phyloP scores from a whole-genome alignment of 441 rosid species.

The Rhodomyrtus psidioides region DNA sequence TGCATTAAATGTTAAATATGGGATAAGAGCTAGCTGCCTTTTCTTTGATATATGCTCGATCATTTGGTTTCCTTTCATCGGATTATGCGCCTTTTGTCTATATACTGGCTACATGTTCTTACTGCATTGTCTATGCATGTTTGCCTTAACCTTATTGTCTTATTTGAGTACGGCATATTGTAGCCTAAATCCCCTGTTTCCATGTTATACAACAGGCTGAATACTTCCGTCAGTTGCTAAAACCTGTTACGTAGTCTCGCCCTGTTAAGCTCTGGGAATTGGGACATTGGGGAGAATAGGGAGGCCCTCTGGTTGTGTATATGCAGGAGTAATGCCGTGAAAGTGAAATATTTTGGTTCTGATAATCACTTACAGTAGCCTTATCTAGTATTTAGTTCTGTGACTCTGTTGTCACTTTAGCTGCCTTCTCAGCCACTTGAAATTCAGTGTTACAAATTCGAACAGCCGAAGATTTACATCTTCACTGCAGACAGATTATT shows the following conservation, averaged over 20 bases:
- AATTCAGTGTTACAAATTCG: constrained; percentile 18
- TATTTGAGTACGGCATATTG: neutral
- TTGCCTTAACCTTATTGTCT: neutral
- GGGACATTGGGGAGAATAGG: constrained; percentile 23
- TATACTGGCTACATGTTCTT: neutral
- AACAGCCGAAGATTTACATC: constrained; percentile 13
- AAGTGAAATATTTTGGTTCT: constrained; percentile 22
- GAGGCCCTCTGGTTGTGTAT: constrained; percentile 31
- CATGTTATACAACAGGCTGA: constrained; percentile 58
- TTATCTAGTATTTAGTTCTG: constrained; percentile 24
- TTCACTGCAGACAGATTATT: neutral
- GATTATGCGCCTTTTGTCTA: neutral
- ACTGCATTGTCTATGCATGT: neutral
- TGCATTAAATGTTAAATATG: neutral
- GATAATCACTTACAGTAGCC: constrained; percentile 29
- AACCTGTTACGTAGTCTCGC: constrained; percentile 90
- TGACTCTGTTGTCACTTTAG: constrained; percentile 24
- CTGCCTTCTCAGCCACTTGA: constrained; percentile 13
- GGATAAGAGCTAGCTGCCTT: neutral
- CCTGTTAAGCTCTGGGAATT: constrained; percentile 14
- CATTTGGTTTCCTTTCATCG: neutral
- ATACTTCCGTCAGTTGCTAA: constrained; percentile 94
- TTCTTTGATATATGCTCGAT: neutral
- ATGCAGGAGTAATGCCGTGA: constrained; percentile 27
- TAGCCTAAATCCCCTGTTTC: neutral